Conservation (phyloP, 306 rosid species). For the Quercus variabilis region DNA sequence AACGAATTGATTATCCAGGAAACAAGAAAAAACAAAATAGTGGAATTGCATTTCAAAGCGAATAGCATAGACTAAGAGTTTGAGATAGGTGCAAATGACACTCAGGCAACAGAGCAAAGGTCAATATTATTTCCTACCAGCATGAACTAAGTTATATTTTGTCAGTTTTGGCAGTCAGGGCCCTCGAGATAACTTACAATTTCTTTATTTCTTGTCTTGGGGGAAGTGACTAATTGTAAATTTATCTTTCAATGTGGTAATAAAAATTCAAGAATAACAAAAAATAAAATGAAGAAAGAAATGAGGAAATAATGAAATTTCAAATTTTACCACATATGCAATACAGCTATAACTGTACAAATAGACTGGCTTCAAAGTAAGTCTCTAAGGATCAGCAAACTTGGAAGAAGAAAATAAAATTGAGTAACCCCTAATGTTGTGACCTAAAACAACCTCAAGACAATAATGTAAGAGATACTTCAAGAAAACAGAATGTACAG, state of each 20-base stretch:
- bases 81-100: not conserved
- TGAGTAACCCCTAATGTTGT: not conserved
- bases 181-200: too few relatives aligned
- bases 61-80: not conserved
- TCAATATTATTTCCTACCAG: not conserved
- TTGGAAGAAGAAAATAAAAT: not conserved
- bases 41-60: not conserved
- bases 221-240: too few relatives aligned
- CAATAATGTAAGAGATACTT: not conserved
- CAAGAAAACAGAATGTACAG: not conserved
- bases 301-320: too few relatives aligned
- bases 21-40: not conserved
- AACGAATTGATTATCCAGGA: not conserved
- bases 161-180: not conserved
- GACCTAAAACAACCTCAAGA: not conserved
- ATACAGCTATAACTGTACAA: too few relatives aligned
- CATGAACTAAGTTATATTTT: not conserved
- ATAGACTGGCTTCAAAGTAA: not conserved
- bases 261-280: too few relatives aligned
- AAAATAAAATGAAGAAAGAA: too few relatives aligned
- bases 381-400: constrained; percentile 2
- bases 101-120: not conserved
- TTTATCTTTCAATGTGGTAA: too few relatives aligned
- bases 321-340: too few relatives aligned
- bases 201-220: too few relatives aligned